Evolutionary conservation across 441 rosid genomes (phyloP), one percentile per base, ranked within the genome.

Genomic region (Populus hybrid): DNA sequence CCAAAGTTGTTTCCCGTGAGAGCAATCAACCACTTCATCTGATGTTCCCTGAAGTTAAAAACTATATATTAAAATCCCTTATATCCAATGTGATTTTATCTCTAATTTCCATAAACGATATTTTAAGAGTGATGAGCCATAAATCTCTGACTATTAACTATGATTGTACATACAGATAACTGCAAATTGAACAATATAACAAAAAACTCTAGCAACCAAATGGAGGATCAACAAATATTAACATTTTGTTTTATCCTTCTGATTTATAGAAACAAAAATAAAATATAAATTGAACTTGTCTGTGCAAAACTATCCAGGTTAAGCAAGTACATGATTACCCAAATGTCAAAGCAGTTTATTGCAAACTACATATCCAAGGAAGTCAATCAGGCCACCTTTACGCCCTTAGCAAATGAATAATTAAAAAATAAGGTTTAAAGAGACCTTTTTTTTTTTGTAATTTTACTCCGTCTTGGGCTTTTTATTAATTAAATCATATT

Each of bases 21-120:
- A 90, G 76, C 88, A 95, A 81, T 93, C 95, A 75, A 95, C 98
- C 32, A 95, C 95, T 75, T 92, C 98, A 86, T 95, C 98, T 18
- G 90, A 87, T 59, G 97, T 93, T 75, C 98, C 99, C 98, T 95
- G 90, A 76, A 57, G 67, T 64, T 74, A 38, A 38, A 14, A 23
- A 7, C 12, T 8, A 42, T 23, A 34, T 61, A 30, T 30, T 30
- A 30, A 30, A 8, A 54, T 46, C 66, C 18, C 70, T 63, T 16
- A 9, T 6, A 64, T 67, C 36, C 2, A 21, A 14, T 14, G 2
- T 61, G 5, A 57, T 16, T 11, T 46, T 75, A 20, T 59, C 76
- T 46, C 76, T 28, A 73, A 38, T 68, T 78, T 23, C 16, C 68
- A 69, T 20, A 66, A 23, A 8, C 26, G 32, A 80, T 40, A 76